phyloP scores from a whole-genome alignment of 2,329 filamentous ascomycete genomes.

The Neonectria hederae region DNA sequence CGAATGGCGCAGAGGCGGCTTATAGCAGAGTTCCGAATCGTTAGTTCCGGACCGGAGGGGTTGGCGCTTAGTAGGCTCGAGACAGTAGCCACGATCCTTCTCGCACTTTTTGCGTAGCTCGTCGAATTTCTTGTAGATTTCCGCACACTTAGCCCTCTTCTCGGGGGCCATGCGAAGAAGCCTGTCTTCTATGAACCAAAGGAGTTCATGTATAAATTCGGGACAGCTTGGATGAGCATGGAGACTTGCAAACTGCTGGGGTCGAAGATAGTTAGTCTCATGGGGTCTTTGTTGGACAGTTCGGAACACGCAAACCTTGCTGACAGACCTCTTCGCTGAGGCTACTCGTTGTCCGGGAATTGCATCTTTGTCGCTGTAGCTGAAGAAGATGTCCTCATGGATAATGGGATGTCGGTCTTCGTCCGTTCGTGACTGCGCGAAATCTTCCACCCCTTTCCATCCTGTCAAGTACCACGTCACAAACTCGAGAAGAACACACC shows the following conservation, averaged over 20 bases:
- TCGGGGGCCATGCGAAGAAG: background rate
- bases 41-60: background rate
- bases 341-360: background rate
- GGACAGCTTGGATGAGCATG: background rate
- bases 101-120: background rate
- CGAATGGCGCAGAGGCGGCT: background rate
- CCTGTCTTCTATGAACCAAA: background rate
- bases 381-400: background rate
- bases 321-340: background rate
- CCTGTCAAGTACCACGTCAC: conserved; percentile 1
- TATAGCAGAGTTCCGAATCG: background rate
- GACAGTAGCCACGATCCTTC: background rate
- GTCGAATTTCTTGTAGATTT: background rate
- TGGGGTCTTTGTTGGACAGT: background rate
- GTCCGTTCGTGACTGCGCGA: background rate
- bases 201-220: background rate
- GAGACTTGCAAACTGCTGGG: background rate
- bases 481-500: conserved; percentile 21
- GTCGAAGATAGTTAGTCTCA: background rate
- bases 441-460: background rate
- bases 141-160: background rate
- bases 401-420: background rate
- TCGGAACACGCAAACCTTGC: background rate
- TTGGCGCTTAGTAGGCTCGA: background rate
- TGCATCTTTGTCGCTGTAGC: background rate